Conservation (phyloP, 2,329 filamentous ascomycete species). For the Venturia nashicola region DNA sequence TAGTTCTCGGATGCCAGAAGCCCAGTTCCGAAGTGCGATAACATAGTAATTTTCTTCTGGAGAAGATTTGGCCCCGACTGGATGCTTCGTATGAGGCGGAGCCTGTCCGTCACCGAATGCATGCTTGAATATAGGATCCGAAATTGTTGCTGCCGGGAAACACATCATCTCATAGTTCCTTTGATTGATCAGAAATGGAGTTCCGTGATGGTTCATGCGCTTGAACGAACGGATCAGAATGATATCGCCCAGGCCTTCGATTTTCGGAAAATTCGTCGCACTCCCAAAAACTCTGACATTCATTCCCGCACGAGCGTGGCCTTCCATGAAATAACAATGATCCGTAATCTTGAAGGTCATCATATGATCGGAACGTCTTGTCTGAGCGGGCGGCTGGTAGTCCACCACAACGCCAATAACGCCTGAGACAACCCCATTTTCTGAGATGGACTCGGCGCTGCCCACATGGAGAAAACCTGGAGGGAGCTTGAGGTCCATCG, state of each 20-base stretch:
- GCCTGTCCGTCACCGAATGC: slow-evolving; percentile 15
- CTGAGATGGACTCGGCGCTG: slow-evolving; percentile 28
- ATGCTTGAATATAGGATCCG: slow-evolving; percentile 17
- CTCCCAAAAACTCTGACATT: slow-evolving; percentile 18
- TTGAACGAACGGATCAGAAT: slow-evolving; percentile 41
- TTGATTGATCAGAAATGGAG: slow-evolving; percentile 14
- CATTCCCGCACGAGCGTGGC: slow-evolving; percentile 13
- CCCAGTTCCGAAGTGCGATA: slow-evolving; percentile 17
- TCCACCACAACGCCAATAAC: slow-evolving; percentile 64
- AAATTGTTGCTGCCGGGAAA: slow-evolving; percentile 17
- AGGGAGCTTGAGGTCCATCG: slow-evolving; percentile 20
- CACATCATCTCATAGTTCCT: slow-evolving; percentile 10
- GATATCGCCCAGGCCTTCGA: slow-evolving; percentile 45
- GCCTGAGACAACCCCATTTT: slow-evolving; percentile 29
- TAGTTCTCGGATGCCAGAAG: not conserved
- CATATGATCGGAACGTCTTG: slow-evolving; percentile 32
- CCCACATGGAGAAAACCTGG: slow-evolving; percentile 34
- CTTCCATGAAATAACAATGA: slow-evolving; percentile 12
- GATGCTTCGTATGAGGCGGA: slow-evolving; percentile 10
- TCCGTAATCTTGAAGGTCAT: slow-evolving; percentile 29
- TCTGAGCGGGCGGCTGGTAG: slow-evolving; percentile 39
- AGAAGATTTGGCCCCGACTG: slow-evolving; percentile 11
- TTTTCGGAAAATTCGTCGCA: slow-evolving; percentile 26
- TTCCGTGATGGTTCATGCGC: slow-evolving; percentile 11
- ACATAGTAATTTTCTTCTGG: slow-evolving; percentile 22